These are phyloP conservation scores for Colletotrichum cereale DNA, from an alignment of 2,329 filamentous ascomycete genomes.

Conservation along the genomic window DNA sequence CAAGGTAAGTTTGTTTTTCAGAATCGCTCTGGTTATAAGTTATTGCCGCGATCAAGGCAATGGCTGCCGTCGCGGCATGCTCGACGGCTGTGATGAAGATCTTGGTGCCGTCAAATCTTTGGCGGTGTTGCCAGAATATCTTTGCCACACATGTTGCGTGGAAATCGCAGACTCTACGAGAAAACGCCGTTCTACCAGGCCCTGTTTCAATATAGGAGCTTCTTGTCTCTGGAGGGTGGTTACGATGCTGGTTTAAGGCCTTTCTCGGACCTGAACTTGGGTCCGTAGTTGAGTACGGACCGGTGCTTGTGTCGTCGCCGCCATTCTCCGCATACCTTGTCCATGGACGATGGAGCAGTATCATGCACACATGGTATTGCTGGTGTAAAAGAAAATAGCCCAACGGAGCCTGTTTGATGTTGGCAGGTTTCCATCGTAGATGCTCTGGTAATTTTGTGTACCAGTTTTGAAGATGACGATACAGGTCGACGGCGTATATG, in stretches of 20 bases:
- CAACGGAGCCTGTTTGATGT: slow-evolving; percentile 62
- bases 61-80: slow-evolving; percentile 66
- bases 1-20: slow-evolving; percentile 54
- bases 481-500: slow-evolving; percentile 62
- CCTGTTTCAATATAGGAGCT: slow-evolving; percentile 53
- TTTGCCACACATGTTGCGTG: slow-evolving; percentile 65
- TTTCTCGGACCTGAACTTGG: slow-evolving; percentile 40
- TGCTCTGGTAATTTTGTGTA: slow-evolving; percentile 64
- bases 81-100: slow-evolving; percentile 65
- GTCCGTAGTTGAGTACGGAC: slow-evolving; percentile 50
- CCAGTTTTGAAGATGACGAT: slow-evolving; percentile 67
- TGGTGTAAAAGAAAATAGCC: slow-evolving; percentile 68
- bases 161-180: slow-evolving; percentile 65
- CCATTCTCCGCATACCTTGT: slow-evolving; percentile 61
- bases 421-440: slow-evolving; percentile 62
- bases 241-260: slow-evolving; percentile 38
- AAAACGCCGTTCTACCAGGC: slow-evolving; percentile 58
- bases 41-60: slow-evolving; percentile 64
- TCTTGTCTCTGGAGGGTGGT: slow-evolving; percentile 45
- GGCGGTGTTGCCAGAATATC: slow-evolving; percentile 68
- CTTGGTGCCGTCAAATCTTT: slow-evolving; percentile 63
- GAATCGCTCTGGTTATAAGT: slow-evolving; percentile 52
- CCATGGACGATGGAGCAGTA: slow-evolving; percentile 66
- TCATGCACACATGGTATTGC: slow-evolving; percentile 66
- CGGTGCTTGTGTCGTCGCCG: slow-evolving; percentile 47